Conservation (phyloP, 2,329 filamentous ascomycete genomes). For the Xylariales sp. region DNA sequence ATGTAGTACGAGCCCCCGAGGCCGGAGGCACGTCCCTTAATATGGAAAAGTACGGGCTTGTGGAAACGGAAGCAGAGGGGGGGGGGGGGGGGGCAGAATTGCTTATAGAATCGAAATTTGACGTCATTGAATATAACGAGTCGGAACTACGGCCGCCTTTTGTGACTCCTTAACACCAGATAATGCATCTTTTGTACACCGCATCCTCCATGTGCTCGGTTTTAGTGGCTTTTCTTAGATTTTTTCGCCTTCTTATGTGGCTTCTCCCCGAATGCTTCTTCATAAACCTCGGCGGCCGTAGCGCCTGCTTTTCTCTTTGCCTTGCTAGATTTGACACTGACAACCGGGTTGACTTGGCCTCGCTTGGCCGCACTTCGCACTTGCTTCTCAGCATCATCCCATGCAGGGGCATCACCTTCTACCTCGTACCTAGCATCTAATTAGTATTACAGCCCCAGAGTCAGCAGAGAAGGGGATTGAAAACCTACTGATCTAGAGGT, state of each 20-base stretch:
- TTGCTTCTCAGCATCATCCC: conserved; percentile 80
- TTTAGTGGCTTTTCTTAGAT: conserved; percentile 59
- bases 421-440: conserved; percentile 69
- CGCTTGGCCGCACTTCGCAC: conserved; percentile 68
- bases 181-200: conserved; percentile 34
- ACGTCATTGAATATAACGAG: conserved; percentile 19
- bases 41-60: no score
- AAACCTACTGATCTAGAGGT: conserved; percentile 82
- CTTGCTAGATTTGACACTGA: conserved; percentile 85
- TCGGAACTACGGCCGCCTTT: conserved; percentile 12
- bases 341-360: conserved; percentile 70
- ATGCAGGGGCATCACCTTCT: conserved; percentile 69
- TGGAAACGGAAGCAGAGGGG: not conserved
- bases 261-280: conserved; percentile 66
- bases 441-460: conserved; percentile 29
- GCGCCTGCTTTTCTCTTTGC: conserved; percentile 76
- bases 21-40: no score
- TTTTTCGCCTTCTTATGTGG: conserved; percentile 63
- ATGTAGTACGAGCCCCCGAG: not conserved
- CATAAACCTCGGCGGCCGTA: conserved; percentile 71
- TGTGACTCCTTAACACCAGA: conserved; percentile 37
- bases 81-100: not conserved
- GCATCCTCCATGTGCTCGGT: not conserved
- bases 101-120: conserved; percentile 9
- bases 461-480: conserved; percentile 1